Base-by-base conservation (phyloP, 108 stramenopile species). In the Pinguiococcus pyrenoidosus region DNA sequence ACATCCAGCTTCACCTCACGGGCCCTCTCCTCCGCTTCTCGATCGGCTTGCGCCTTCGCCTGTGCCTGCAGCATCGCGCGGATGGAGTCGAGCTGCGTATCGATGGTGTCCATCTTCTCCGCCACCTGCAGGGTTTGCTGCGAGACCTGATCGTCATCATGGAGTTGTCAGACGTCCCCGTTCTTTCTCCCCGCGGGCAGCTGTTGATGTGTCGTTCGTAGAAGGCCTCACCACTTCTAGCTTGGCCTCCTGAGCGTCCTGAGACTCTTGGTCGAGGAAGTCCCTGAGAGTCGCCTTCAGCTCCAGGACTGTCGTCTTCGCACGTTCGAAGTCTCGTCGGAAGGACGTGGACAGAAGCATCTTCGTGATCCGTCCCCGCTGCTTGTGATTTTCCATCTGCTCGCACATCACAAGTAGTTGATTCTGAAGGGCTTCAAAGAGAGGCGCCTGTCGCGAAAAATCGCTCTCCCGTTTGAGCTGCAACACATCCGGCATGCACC, bases 251-350 rank as follows among this genome's bases (percentile, higher is more conserved):
- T 39, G 49, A 8, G 34, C 25, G 37, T 39, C 38, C 26, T 50
- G 38, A 33, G 10, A 13, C 26, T 39, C 49, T n/a, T 50, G 49
- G 25, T 50, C 49, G 6, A 50, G 49, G 26, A 39, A 50, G 33
- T 36, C 49, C 12, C 34, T 3, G 10, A 50, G 39, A 13, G 49
- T 34, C 3, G 18, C 13, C 25, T 36, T 35, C 4, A 50, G 49
- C 32, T 50, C 49, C 4, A 50, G 37, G 12, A 50, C 49, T 1
- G 49, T 13, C 17, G 37, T 18, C 39, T 50, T 50, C 17, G 49
- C 49, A 9, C 17, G 22, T 2, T 26, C 39, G 26, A 50, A 50
- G 25, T 50, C 49, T 6, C 49, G 37, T 26, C 37, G 26, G 39
- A 50, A 50, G 33, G 26, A 12, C n/a, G 34, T 24, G 3, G 49